Base-by-base conservation (phyloP, 139 green algal species). In the Trebouxia sp. region DNA sequence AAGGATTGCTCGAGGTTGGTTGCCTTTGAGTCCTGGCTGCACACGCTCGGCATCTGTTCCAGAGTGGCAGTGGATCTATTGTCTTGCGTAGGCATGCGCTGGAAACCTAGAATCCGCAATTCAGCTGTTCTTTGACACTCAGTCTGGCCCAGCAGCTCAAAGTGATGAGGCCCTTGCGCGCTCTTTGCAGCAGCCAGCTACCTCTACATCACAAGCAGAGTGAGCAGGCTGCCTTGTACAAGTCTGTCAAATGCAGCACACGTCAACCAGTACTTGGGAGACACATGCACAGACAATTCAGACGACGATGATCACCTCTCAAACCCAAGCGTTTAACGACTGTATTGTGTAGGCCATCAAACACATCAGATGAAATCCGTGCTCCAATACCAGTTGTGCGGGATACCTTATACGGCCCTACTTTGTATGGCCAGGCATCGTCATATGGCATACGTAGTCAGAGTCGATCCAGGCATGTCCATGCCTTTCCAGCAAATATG, bases 351-450 rank as follows among this genome's bases (percentile, higher is more conserved):
- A 72, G 62, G 14, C 55, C 24, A 65, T 30, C 35, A 72, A 35
- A 37, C 62, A 6, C 43, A 35, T 24, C 62, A 45, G 62, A 42
- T 26, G 62, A 72, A n/a, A 37, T 72, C 2, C 35, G 62, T 0
- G 62, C 62, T 9, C 62, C 62, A 45, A 72, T 72, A 39, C 62
- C 62, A 14, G 43, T 72, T 7, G 43, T 43, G 62, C 32, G 35
- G n/a, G 62, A 72, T 35, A 72, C 62, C 37, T 35, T 72, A 15
- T 72, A 72, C 43, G 62, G 62, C 32, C n/a, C n/a, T n/a, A n/a
- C n/a, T n/a, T n/a, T n/a, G n/a, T n/a, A n/a, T n/a, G n/a, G n/a
- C n/a, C n/a, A n/a, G n/a, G n/a, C n/a, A n/a, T n/a, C n/a, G n/a
- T n/a, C n/a, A n/a, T n/a, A n/a, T n/a, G n/a, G n/a, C n/a, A n/a